Evolutionary conservation across 2,329 filamentous ascomycete species (phyloP).

Genomic region (Phyllosticta citribraziliensis): DNA sequence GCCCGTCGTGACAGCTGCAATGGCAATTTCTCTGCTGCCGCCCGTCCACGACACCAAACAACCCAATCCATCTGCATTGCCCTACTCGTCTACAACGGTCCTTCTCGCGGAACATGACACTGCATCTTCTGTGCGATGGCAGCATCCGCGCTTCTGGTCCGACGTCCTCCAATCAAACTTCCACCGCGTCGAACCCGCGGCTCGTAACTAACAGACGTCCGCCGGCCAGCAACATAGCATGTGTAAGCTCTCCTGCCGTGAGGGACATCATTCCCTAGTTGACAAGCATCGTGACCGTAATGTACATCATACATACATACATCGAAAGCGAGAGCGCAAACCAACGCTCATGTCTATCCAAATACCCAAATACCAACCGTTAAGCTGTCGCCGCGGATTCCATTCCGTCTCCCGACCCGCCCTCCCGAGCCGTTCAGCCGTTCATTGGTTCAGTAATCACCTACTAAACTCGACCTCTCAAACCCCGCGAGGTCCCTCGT

Average conservation of each 20-base stretch:
- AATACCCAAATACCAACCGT: background rate
- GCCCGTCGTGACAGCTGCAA: background rate
- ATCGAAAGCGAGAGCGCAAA: background rate
- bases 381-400: background rate
- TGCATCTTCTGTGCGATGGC: too few species aligned
- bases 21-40: background rate
- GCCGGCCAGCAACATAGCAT: background rate
- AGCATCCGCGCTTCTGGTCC: too few species aligned
- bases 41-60: too few species aligned
- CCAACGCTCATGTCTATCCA: background rate
- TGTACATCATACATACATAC: background rate
- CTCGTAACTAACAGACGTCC: background rate
- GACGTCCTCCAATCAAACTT: too few species aligned
- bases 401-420: background rate
- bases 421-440: background rate
- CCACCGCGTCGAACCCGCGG: too few species aligned
- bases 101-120: too few species aligned
- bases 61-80: too few species aligned
- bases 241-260: background rate
- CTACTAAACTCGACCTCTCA: background rate
- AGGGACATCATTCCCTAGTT: background rate
- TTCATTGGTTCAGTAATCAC: background rate
- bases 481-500: background rate
- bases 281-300: background rate
- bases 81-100: too few species aligned